Base-by-base conservation (phyloP, 176 grass and related monocot genomes). In the Triticum turgidum region DNA sequence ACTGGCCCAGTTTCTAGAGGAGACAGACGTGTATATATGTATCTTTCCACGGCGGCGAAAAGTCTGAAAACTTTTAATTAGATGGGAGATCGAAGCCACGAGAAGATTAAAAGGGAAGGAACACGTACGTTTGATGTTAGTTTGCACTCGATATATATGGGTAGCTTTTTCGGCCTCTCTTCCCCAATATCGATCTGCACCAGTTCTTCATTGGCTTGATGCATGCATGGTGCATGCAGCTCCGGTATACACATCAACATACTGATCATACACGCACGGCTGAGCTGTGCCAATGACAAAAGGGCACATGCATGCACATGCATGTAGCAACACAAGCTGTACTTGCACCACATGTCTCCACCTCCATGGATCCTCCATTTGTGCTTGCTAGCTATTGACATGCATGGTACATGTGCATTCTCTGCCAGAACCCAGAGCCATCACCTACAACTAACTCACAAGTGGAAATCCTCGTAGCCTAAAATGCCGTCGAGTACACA, bases 381-480 rank as follows among this genome's bases (percentile, higher is more conserved):
- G 45, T 83, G 88, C 70, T 67, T 39, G 77, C 65, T 61, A 89
- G 65, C 77, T 29, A 68, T 22, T 66, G 42, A 49, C 41, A 24
- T 44, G 9, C 73, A 51, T 67, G 81, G 47, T 63, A 70, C 83
- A 72, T 72, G 51, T 82, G 24, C 37, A 62, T 44, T 9, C 18
- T 49, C 17, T 91, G 81, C 84, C 89, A 88, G 56, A 82, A 54
- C 59, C 42, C 88, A 86, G 87, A 89, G 39, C 38, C 0, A 52
- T 51, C 13, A 14, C 81, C 44, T 76, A 29, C 47, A 45, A 78
- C 45, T 4, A 69, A 71, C 44, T 30, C 54, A 25, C 87, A 79
- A 87, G 80, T 84, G 89, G 89, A 91, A 76, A 77, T 84, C 82
- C 77, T 69, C 77, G 89, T 80, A 11, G 68, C 76, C 61, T 13